A percentile compares a stretch with the other conserved stretches of the same genome.
phyloP scores from a whole-genome alignment of 768 basidiomycete genomes.

The Cubamyces sp. region DNA sequence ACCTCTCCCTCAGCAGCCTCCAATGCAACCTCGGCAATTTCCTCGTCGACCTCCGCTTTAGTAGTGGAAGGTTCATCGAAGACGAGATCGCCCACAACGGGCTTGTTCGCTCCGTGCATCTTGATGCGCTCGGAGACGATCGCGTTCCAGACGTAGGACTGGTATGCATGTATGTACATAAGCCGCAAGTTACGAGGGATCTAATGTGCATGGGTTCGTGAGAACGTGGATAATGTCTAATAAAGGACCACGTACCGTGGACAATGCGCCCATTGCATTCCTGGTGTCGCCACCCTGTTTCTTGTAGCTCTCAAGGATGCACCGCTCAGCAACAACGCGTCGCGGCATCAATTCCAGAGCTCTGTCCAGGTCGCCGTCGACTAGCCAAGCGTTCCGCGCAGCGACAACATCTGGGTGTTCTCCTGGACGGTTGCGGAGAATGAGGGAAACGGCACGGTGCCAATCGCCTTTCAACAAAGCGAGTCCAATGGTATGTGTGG shows the following conservation, averaged over 20 bases:
- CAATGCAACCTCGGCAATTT: conserved; percentile 32
- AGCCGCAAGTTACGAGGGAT: conserved; percentile 93
- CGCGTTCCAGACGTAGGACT: conserved; percentile 98
- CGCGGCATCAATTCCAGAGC: conserved; percentile 88
- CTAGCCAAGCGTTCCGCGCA: conserved; percentile 88
- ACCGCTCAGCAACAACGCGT: conserved; percentile 91
- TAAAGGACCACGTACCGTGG: conserved; percentile 57
- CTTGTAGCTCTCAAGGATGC: conserved; percentile 88
- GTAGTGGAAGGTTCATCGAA: conserved; percentile 51
- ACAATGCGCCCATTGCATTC: conserved; percentile 86
- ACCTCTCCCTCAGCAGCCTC: conserved; percentile 39
- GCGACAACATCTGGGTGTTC: conserved; percentile 91
- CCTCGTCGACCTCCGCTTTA: conserved; percentile 39
- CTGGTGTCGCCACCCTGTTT: conserved; percentile 77
- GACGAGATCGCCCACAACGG: conserved; percentile 90
- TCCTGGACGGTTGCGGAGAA: conserved; percentile 82
- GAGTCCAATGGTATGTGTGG: conserved; percentile 93
- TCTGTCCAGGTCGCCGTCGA: conserved; percentile 75
- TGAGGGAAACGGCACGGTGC: conserved; percentile 82
- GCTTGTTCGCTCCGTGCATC: conserved; percentile 69
- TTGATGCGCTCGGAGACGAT: conserved; percentile 93
- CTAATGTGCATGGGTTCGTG: conserved; percentile 44
- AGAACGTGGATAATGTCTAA: background rate
- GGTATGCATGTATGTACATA: conserved; percentile 99
- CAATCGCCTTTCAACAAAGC: conserved; percentile 89